Evolutionary conservation across 352 stramenopile species (phyloP), one percentile per base, ranked within the genome.

Genomic region (Thraustochytrium sp.): DNA sequence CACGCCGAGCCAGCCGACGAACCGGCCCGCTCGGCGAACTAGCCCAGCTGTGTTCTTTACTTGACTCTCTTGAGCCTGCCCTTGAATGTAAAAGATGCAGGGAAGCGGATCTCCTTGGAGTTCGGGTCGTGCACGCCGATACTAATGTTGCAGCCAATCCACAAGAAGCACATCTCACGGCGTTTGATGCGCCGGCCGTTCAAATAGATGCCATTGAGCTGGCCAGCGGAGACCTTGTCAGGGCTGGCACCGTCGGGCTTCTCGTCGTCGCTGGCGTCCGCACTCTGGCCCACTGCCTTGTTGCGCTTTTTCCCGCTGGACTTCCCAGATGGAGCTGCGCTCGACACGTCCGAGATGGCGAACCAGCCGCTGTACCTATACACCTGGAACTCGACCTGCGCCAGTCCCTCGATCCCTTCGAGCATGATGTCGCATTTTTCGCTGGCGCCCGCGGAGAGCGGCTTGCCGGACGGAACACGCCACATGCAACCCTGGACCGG

Each of bases 321-420:
- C n/a, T n/a, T n/a, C n/a, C n/a, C n/a, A n/a, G n/a, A n/a, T n/a
- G n/a, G n/a, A n/a, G n/a, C n/a, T n/a, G n/a, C n/a, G n/a, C n/a
- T n/a, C n/a, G 59, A 72, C 16, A 72, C 59, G n/a, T 72, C 59
- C n/a, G 59, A 29, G 36, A 72, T 72, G 21, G 59, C 59, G 8
- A 72, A 72, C 59, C 59, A 72, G 36, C 40, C 40, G 26, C 46
- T 72, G 59, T 72, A 72, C 59, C 31, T 72, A 26, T 44, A 72
- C 16, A 72, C 46, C 40, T 72, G 59, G 46, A 72, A 72, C 59
- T 72, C 59, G 21, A 72, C 36, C 40, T 72, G 29, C 5, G 59
- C 29, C 5, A 72, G 40, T 16, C 59, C 40, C 8, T 72, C 59
- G 40, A 72, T n/a, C 8, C 26, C 59, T 13, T 31, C 46, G 59